These are phyloP conservation scores for Capronia americana DNA, from an alignment of 2,329 filamentous ascomycete genomes.

Conservation along the genomic window DNA sequence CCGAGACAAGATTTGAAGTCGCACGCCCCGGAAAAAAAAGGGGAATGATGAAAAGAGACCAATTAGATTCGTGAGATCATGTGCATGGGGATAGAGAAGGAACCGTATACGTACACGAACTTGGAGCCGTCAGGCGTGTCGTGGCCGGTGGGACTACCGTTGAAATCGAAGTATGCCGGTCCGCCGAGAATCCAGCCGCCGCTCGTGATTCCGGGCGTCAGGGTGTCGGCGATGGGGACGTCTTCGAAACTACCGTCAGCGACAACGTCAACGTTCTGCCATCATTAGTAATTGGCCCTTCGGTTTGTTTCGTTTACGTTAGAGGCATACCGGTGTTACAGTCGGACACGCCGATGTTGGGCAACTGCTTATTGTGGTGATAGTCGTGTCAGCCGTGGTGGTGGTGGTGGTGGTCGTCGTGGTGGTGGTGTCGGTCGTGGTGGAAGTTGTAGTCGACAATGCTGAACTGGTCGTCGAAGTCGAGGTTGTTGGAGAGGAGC, in stretches of 20 bases:
- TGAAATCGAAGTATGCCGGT: slow-evolving; percentile 1
- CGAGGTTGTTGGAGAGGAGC: not conserved
- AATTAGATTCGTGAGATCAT: not conserved
- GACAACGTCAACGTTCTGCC: slow-evolving; percentile 7
- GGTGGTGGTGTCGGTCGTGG: not conserved
- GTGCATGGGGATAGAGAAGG: too few species aligned
- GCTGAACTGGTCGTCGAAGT: not conserved
- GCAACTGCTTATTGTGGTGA: not conserved
- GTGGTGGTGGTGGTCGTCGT: not conserved
- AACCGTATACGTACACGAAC: slow-evolving; percentile 19
- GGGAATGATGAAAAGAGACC: too few species aligned
- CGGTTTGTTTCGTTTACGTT: not conserved
- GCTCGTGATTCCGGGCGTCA: not conserved
- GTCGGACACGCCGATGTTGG: slow-evolving; percentile 1
- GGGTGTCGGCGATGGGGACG: not conserved
- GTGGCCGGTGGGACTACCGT: not conserved
- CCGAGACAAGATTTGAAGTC: not conserved
- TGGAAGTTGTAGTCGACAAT: not conserved
- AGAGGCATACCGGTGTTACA: not conserved
- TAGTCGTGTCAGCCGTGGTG: not conserved
- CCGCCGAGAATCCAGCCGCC: slow-evolving; percentile 10
- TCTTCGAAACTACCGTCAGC: slow-evolving; percentile 12
- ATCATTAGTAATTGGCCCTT: not conserved
- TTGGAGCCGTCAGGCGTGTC: slow-evolving; percentile 1
- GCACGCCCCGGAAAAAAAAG: too few species aligned